Evolutionary conservation across 2,329 filamentous ascomycete genomes (phyloP).

Genomic region (Alternaria postmessia): DNA sequence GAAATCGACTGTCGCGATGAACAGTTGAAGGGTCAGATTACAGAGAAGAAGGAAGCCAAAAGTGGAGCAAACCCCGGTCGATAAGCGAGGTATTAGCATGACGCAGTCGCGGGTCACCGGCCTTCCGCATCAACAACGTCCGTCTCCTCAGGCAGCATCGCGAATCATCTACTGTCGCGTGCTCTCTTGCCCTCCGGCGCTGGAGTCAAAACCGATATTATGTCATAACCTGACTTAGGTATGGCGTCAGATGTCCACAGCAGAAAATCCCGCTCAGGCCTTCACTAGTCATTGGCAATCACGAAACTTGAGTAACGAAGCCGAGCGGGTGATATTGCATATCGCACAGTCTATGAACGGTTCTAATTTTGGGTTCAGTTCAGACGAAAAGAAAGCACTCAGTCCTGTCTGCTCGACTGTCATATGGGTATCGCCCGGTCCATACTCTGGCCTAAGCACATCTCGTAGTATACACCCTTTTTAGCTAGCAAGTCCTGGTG

Average conservation of each 20-base stretch:
- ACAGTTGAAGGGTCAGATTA: not conserved
- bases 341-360: not conserved
- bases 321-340: not conserved
- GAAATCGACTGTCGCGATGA: not conserved
- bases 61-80: constrained; percentile 8
- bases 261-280: not conserved
- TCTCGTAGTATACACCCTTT: constrained; percentile 55
- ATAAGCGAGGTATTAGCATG: constrained; percentile 11
- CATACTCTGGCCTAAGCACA: constrained; percentile 55
- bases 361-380: not conserved
- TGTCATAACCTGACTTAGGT: not conserved
- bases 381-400: not conserved
- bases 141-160: not conserved
- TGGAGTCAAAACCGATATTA: not conserved
- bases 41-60: constrained; percentile 1
- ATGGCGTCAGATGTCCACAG: not conserved
- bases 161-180: constrained; percentile 4
- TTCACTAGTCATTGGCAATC: not conserved
- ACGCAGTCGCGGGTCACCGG: constrained; percentile 8
- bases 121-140: constrained; percentile 15
- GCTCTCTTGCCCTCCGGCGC: not conserved
- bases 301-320: not conserved
- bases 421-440: constrained; percentile 42
- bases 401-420: not conserved
- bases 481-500: constrained; percentile 52